phyloP scores from a whole-genome alignment of 305 asterid genomes.

The Solanum chacoense region DNA sequence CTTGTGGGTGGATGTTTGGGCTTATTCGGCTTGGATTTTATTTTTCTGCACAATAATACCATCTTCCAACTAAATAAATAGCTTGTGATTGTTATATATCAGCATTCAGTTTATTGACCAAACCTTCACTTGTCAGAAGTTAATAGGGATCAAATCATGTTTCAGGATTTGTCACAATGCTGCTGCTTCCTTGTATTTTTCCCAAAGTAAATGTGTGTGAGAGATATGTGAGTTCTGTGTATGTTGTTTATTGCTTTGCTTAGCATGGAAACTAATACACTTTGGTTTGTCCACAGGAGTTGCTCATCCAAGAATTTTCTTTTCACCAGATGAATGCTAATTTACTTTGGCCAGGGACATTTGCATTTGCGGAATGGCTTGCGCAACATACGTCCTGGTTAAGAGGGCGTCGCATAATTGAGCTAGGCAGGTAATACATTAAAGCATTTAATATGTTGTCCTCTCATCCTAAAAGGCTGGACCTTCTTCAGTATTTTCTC shows the following conservation, averaged over 20 bases:
- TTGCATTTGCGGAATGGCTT: conserved; percentile 83
- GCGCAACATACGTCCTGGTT: conserved; percentile 44
- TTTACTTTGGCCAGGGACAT: conserved; percentile 94
- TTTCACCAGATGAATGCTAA: conserved; percentile 89
- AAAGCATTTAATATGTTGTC: not conserved
- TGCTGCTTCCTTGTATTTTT: not conserved
- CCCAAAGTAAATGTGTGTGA: not conserved
- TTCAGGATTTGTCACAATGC: not conserved
- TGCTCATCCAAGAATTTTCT: conserved; percentile 67
- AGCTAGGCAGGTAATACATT: conserved; percentile 62
- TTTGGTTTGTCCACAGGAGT: conserved; percentile 43
- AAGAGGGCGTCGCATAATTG: conserved; percentile 53
- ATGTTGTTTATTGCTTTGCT: not conserved
- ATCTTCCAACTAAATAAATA: not conserved
- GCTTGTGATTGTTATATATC: not conserved
- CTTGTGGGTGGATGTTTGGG: not conserved
- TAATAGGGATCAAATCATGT: not conserved
- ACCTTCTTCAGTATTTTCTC: not conserved
- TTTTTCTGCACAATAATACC: not conserved
- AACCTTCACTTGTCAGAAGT: not conserved
- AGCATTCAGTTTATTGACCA: not conserved
- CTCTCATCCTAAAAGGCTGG: not conserved
- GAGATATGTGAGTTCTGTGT: not conserved
- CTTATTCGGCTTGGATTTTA: not conserved
- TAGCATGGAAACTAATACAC: not conserved